Evolutionary conservation across 176 grass and related monocot species (phyloP).

Genomic region (Ampelocalamus luodianensis): DNA sequence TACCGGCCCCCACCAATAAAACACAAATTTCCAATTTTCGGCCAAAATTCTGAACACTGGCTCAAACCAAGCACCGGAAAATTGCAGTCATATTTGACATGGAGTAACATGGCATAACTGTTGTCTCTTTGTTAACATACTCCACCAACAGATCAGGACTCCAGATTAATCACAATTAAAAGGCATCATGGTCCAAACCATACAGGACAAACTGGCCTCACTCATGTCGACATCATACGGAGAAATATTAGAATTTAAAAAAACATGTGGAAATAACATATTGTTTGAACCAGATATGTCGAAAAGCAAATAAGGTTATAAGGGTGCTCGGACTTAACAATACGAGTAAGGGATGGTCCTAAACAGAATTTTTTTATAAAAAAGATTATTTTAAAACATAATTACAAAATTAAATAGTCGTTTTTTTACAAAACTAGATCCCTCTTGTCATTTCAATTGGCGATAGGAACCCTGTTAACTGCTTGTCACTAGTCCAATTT

Average conservation of each 20-base stretch:
- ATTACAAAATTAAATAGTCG: no score
- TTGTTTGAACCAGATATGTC: not conserved
- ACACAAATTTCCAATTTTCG: no score
- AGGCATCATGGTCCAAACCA: not conserved
- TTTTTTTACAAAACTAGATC: no score
- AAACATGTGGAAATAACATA: not conserved
- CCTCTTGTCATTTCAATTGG: no score
- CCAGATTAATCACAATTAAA: not conserved
- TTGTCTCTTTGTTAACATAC: not conserved
- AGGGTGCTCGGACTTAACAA: not conserved
- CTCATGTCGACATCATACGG: not conserved
- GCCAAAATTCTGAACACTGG: no score
- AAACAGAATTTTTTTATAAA: no score
- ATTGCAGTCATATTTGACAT: not conserved
- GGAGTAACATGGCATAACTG: not conserved
- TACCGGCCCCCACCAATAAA: no score
- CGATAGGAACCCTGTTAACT: no score
- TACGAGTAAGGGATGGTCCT: not conserved
- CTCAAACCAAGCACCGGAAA: not conserved
- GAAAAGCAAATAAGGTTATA: not conserved
- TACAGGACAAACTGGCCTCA: not conserved
- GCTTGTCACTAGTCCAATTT: no score
- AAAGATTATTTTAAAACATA: no score
- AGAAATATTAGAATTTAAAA: not conserved
- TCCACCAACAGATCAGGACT: not conserved